Base-by-base conservation (phyloP, 106 monocot genomes). In the Amphibolis antarctica region DNA sequence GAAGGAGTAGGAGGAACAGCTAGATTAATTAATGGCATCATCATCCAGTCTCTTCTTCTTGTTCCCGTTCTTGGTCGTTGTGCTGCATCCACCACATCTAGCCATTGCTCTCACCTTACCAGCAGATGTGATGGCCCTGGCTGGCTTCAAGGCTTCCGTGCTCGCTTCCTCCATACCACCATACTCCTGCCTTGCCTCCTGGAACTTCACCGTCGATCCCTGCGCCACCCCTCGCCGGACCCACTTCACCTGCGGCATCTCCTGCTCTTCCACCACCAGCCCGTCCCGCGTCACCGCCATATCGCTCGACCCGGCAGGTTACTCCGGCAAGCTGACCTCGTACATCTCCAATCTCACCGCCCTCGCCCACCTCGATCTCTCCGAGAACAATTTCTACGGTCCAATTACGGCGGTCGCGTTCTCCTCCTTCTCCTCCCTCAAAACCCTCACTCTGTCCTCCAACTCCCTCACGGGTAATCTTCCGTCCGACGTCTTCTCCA, bases 151-250 rank as follows among this genome's bases (percentile, higher is more conserved):
- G 44, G 27, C 77, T 2, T 50, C 83, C 42, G 60, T 88, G 53
- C 6, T 46, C 45, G 76, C 67, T 0, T 52, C 74, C 19, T 71
- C 84, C 42, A 77, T 84, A 63, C 57, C 60, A 11, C 55, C 66
- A 44, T 81, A 49, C 54, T 88, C 88, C 23, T 88, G 88, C 80
- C 77, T 88, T 44, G 56, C 70, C 63, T 77, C 80, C 42, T 88
- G 88, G 88, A 62, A 88, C 76, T 88, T 88, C 78, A 21, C 75
- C 9, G 63, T 71, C 55, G 78, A 81, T 70, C 85, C 85, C 20
- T 85, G 78, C 67, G 62, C 44, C 23, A 55, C 67, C n/a, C 36
- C 62, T 0, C 28, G 31, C 57, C 66, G 76, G 44, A 42, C 73
- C 55, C 77, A 72, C 62, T 88, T 81, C 78, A 28, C 61, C 51